These are phyloP conservation scores for Neoboletus subvelutipes DNA, from an alignment of 768 basidiomycete genomes.

Conservation along the genomic window DNA sequence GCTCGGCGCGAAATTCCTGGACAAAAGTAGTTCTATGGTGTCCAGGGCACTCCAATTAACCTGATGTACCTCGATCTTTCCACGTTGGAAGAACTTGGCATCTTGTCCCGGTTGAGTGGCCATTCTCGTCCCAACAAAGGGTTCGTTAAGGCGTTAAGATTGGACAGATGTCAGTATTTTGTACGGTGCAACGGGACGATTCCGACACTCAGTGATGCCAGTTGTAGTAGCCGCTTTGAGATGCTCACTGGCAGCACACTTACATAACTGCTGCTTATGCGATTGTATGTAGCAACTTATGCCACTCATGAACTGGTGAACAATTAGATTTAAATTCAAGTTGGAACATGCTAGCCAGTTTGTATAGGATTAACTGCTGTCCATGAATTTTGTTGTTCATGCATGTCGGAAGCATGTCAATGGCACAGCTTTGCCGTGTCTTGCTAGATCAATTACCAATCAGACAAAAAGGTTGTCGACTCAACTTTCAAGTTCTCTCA, in stretches of 20 bases:
- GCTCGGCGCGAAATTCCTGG: slow-evolving; percentile 87
- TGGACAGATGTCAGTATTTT: slow-evolving; percentile 1
- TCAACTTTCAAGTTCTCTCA: too few species aligned
- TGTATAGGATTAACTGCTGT: neutral
- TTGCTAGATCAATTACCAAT: too few species aligned
- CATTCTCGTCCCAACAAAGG: slow-evolving; percentile 30
- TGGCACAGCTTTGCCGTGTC: too few species aligned
- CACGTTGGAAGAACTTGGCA: slow-evolving; percentile 89
- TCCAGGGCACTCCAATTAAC: slow-evolving; percentile 5
- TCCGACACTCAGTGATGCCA: neutral
- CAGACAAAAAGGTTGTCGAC: too few species aligned
- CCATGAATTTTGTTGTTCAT: neutral
- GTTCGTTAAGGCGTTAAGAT: slow-evolving; percentile 1
- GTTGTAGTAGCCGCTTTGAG: neutral
- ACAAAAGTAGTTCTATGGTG: slow-evolving; percentile 15
- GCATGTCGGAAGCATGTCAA: too few species aligned
- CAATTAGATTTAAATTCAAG: neutral
- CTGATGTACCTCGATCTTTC: slow-evolving; percentile 78
- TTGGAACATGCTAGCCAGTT: neutral
- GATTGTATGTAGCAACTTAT: neutral
- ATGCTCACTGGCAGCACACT: neutral
- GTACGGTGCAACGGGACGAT: neutral
- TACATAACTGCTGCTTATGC: neutral
- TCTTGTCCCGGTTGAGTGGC: slow-evolving; percentile 69
- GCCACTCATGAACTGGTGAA: too few species aligned